Evolutionary conservation across 306 rosid species (phyloP).

Genomic region (Spatholobus suberectus): DNA sequence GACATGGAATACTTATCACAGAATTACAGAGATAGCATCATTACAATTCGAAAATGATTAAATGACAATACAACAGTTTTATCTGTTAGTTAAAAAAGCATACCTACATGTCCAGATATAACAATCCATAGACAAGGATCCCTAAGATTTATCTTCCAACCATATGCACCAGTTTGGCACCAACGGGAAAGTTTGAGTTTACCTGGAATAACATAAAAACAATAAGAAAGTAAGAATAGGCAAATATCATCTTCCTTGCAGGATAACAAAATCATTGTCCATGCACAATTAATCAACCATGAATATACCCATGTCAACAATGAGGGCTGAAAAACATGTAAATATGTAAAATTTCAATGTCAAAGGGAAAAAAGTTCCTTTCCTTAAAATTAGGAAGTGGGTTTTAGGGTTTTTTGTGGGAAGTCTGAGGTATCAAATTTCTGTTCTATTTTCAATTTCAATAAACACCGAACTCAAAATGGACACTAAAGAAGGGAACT

Average conservation of each 20-base stretch:
- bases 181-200: conserved; percentile 24
- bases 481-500: not conserved
- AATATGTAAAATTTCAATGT: not conserved
- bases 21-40: not conserved
- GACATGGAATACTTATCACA: conserved; percentile 15
- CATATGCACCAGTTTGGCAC: conserved; percentile 39
- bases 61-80: not conserved
- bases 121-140: conserved; percentile 61
- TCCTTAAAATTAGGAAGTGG: conserved; percentile 1
- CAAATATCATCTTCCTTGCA: conserved; percentile 1
- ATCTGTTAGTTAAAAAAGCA: conserved; percentile 10
- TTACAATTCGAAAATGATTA: conserved; percentile 9
- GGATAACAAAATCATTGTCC: not conserved
- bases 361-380: not conserved
- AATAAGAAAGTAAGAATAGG: conserved; percentile 32
- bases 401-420: not conserved
- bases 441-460: conserved; percentile 21
- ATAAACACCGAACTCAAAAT: conserved; percentile 27
- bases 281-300: not conserved
- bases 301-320: conserved; percentile 19
- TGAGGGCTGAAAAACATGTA: not conserved
- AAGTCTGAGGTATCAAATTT: not conserved
- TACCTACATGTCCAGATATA: conserved; percentile 65
- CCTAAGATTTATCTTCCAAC: conserved; percentile 50
- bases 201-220: conserved; percentile 50